Evolutionary conservation across 1,139 yeast species (phyloP), one percentile per base, ranked within the genome.

Genomic region (Yamadazyma epiphylla): DNA sequence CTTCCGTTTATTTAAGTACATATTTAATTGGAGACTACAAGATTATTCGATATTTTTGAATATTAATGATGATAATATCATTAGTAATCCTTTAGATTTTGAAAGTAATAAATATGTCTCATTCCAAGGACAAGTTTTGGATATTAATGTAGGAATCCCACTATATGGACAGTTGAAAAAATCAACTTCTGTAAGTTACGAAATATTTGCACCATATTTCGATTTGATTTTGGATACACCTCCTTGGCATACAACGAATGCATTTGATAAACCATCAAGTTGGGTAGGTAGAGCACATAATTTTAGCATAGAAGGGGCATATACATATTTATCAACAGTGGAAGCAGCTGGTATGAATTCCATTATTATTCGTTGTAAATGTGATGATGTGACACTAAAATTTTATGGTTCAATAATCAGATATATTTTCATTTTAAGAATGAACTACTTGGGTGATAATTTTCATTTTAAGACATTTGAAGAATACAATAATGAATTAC

Each of bases 401-500:
- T 74, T 82, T 32, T 85, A 84, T 50, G 98, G 98, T 0, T 83
- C 79, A 51, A 69, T 87, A 7, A 66, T 87, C 7, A 75, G 82
- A 41, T 87, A 85, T 50, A 60, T 89, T 24, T 75, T 88, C 63
- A 72, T 77, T n/a, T 66, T 91, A 29, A 72, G 84, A 27, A 96
- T 85, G 48, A 91, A 91, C 48, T 89, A 89, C 51, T 84, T 91
- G 55, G 98, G 97, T 4, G 94, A 86, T 31, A 69, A 73, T 39
- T 70, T 76, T n/a, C 88, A 81, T 45, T 91, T 89, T 51, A 78
- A 74, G 45, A 91, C 97, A 0, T 71, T 86, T 33, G 94, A 87
- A 42, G 98, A 91, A 52, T 87, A 79, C 43, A 65, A 74, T 3
- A 41, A 46, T 14, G 48, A 42, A 7, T 21, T 37, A 5, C 43